Conservation (phyloP, 1,284 basidiomycete genomes). For the Takashimella tepidaria region DNA sequence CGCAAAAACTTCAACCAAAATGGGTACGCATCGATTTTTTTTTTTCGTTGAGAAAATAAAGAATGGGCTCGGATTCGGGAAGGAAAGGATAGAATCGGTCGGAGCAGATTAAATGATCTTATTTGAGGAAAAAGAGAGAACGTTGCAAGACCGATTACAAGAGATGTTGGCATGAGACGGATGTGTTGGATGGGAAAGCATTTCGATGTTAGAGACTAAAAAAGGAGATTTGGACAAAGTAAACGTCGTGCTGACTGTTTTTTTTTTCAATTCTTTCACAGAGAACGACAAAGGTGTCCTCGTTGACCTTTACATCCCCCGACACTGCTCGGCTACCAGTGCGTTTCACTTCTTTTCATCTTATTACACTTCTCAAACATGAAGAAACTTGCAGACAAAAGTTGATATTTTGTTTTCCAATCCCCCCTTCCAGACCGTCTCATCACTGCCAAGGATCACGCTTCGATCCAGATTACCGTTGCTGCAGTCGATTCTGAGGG, state of each 20-base stretch:
- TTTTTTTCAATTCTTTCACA: no score
- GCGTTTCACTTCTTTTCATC: constrained; percentile 44
- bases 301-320: constrained; percentile 98
- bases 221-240: neutral
- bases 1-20: constrained; percentile 29
- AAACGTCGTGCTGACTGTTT: neutral
- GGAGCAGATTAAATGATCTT: neutral
- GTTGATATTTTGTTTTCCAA: no score
- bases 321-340: constrained; percentile 97
- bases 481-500: constrained; percentile 93
- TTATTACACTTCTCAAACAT: constrained; percentile 4
- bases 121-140: neutral
- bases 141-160: no score
- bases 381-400: constrained; percentile 8
- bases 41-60: neutral
- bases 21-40: constrained; percentile 19
- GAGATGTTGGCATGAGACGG: neutral
- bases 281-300: constrained; percentile 74
- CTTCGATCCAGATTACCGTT: constrained; percentile 93
- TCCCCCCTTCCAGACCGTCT: constrained; percentile 91
- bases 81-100: neutral
- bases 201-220: no score
- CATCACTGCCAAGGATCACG: constrained; percentile 98
- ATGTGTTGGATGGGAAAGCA: neutral
- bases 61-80: neutral